Evolutionary conservation across 352 stramenopile genomes (phyloP).

Genomic region (Phytophthora cactorum): DNA sequence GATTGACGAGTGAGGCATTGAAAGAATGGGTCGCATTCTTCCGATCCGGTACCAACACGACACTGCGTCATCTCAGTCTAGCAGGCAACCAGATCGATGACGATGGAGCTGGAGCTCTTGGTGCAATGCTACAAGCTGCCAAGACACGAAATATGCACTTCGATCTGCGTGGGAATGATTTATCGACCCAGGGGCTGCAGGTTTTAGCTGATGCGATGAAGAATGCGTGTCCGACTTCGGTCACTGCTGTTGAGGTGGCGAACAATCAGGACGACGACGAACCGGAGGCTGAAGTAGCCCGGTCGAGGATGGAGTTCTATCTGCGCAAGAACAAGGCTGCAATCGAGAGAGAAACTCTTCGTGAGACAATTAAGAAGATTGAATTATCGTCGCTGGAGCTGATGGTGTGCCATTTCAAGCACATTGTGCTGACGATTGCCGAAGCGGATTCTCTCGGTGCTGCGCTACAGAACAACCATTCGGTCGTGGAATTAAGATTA

Average conservation of each 20-base stretch:
- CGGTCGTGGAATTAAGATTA: conserved; percentile 41
- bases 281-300: conserved; percentile 25
- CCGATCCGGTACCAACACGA: conserved; percentile 22
- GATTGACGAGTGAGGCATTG: conserved; percentile 39
- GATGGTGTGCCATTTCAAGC: conserved; percentile 41
- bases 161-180: conserved; percentile 44
- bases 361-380: conserved; percentile 23
- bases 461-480: conserved; percentile 37
- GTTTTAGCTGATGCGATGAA: conserved; percentile 37
- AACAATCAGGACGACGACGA: conserved; percentile 47
- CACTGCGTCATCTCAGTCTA: conserved; percentile 42
- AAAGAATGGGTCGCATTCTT: conserved; percentile 40
- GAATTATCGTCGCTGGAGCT: conserved; percentile 28
- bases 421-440: conserved; percentile 42
- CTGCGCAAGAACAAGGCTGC: conserved; percentile 35
- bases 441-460: conserved; percentile 40
- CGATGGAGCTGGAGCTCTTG: conserved; percentile 30
- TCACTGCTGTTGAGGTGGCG: conserved; percentile 36
- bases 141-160: conserved; percentile 27
- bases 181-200: conserved; percentile 29
- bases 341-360: conserved; percentile 18
- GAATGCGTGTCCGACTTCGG: conserved; percentile 15
- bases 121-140: conserved; percentile 29
- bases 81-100: conserved; percentile 53
- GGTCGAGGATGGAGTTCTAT: conserved; percentile 46